These are phyloP conservation scores for Suillus placidus DNA, from an alignment of 768 basidiomycete genomes.

Conservation along the genomic window DNA sequence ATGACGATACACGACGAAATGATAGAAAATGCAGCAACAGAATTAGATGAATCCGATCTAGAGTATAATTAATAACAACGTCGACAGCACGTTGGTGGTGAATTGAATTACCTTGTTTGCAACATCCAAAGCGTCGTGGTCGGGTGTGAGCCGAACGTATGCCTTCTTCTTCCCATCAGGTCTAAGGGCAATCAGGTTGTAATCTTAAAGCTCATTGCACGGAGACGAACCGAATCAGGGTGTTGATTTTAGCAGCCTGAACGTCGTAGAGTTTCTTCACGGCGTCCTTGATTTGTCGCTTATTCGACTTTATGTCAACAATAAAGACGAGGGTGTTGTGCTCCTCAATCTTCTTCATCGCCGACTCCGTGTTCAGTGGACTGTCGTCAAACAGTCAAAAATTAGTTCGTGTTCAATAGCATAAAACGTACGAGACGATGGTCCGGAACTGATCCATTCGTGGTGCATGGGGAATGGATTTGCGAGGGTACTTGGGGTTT, in stretches of 20 bases:
- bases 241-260: slow-evolving; percentile 95
- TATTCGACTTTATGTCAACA: slow-evolving; percentile 93
- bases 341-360: slow-evolving; percentile 99
- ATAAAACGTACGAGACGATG: slow-evolving; percentile 75
- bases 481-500: slow-evolving; percentile 92
- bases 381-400: slow-evolving; percentile 38
- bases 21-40: slow-evolving; percentile 8
- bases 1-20: background rate
- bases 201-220: background rate
- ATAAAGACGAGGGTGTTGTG: slow-evolving; percentile 99
- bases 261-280: slow-evolving; percentile 99
- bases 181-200: slow-evolving; percentile 40
- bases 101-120: slow-evolving; percentile 84
- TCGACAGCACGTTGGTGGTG: background rate
- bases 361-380: slow-evolving; percentile 92
- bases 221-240: slow-evolving; percentile 83
- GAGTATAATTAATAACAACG: background rate
- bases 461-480: slow-evolving; percentile 88
- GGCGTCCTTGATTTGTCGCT: slow-evolving; percentile 99
- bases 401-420: background rate
- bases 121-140: slow-evolving; percentile 95
- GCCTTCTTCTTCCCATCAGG: slow-evolving; percentile 99
- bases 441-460: slow-evolving; percentile 97
- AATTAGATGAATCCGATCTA: slow-evolving; percentile 93
- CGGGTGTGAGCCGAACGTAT: slow-evolving; percentile 92